These are phyloP conservation scores for Yamadazyma oceani DNA, from an alignment of 1,139 yeast species.

Conservation along the genomic window DNA sequence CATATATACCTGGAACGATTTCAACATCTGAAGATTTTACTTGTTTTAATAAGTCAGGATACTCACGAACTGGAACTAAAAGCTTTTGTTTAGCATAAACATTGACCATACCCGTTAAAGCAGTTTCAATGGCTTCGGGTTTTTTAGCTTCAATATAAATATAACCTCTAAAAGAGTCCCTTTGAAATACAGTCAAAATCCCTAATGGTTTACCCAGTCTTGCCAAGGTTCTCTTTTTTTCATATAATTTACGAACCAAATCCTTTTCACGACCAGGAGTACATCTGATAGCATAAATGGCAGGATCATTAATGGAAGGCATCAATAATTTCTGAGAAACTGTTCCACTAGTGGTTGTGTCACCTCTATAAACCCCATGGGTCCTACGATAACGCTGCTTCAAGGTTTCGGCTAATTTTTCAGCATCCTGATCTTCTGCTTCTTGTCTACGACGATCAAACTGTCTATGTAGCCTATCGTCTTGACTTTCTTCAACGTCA, in stretches of 20 bases:
- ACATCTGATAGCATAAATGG: conserved; percentile 94
- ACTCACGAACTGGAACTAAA: conserved; percentile 92
- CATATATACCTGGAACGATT: conserved; percentile 87
- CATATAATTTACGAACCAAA: conserved; percentile 77
- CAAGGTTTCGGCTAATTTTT: conserved; percentile 86
- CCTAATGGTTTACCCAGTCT: conserved; percentile 61
- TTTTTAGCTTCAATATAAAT: conserved; percentile 92
- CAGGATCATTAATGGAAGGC: conserved; percentile 96
- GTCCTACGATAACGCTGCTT: conserved; percentile 91
- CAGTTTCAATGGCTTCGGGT: conserved; percentile 87
- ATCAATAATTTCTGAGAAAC: conserved; percentile 91
- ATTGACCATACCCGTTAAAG: conserved; percentile 86
- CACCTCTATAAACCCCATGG: conserved; percentile 84
- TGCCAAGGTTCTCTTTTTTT: conserved; percentile 73
- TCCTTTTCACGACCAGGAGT: conserved; percentile 93
- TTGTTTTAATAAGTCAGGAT: conserved; percentile 90
- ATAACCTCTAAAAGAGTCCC: conserved; percentile 90
- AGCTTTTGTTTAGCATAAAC: conserved; percentile 70
- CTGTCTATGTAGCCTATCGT: conserved; percentile 83
- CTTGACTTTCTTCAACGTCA: conserved; percentile 41
- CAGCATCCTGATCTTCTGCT: conserved; percentile 93
- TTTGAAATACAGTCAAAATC: conserved; percentile 88
- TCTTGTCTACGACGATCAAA: conserved; percentile 88
- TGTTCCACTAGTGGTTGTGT: conserved; percentile 66
- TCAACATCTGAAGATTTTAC: conserved; percentile 86